Evolutionary conservation across 306 rosid genomes (phyloP).

Genomic region (Hippophae tibetana): DNA sequence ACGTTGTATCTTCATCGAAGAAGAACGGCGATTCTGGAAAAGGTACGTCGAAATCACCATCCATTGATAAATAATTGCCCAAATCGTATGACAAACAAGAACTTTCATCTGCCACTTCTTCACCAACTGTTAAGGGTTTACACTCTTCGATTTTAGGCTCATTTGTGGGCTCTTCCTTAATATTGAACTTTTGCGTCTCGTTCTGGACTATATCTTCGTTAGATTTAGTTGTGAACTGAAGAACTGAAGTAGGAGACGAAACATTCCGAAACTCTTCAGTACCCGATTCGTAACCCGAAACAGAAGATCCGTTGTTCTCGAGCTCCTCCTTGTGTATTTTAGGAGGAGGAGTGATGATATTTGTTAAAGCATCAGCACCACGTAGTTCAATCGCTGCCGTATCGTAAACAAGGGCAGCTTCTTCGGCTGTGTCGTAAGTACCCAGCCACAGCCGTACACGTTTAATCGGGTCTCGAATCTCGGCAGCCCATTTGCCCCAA

Average conservation of each 20-base stretch:
- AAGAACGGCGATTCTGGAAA: too few relatives aligned
- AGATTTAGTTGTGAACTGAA: conserved; percentile 43
- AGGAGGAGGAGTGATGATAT: conserved; percentile 42
- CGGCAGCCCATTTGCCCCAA: conserved; percentile 99
- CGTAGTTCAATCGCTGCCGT: conserved; percentile 83
- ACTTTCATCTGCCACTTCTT: too few relatives aligned
- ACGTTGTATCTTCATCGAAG: not conserved
- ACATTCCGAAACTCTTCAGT: conserved; percentile 45
- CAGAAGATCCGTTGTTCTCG: conserved; percentile 2
- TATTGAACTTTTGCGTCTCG: too few relatives aligned
- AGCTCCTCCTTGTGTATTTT: conserved; percentile 15
- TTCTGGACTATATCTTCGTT: conserved; percentile 21
- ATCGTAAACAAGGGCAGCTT: conserved; percentile 91
- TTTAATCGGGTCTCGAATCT: conserved; percentile 78
- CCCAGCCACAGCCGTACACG: conserved; percentile 82
- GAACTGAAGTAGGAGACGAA: conserved; percentile 73
- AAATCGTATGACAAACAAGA: conserved; percentile 5
- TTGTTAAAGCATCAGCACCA: conserved; percentile 81
- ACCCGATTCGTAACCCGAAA: conserved; percentile 45
- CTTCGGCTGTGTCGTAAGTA: conserved; percentile 83
- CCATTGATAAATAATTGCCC: conserved; percentile 30
- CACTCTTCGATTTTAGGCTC: not conserved
- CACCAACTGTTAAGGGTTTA: not conserved
- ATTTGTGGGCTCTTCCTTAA: conserved; percentile 4
- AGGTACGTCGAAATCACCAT: too few relatives aligned